Base-by-base conservation (phyloP, 208 protist genomes). In the Leishmania martiniquensis region DNA sequence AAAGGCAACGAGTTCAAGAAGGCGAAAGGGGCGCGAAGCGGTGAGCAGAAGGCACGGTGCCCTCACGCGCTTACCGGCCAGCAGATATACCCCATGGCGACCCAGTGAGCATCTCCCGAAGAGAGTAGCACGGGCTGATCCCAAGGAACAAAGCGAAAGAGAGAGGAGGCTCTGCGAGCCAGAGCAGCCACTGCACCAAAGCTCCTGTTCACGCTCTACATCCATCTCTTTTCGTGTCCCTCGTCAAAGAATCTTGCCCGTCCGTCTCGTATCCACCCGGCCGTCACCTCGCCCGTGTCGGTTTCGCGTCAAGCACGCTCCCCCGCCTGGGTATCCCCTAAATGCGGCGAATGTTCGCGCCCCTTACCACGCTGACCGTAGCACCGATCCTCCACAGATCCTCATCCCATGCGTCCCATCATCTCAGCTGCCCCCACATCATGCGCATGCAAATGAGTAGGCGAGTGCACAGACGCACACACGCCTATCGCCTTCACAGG, bases 121-220 rank as follows among this genome's bases (percentile, higher is more conserved):
- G 9, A 67, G 59, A 60, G 54, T 54, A 82, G 60, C 71, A 66
- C 62, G 10, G 69, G 9, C 29, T 70, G 32, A 73, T 22, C 39
- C 29, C 73, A 57, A 39, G 10, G 42, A 32, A 20, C 55, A 20
- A 12, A 39, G 32, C 17, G 62, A 20, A 12, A 39, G 32, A 39
- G 62, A 44, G 32, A 4, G 37, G 62, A 13, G 44, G 32, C 37
- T 22, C 62, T 22, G n/a, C 34, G 20, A 67, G 25, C 34, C 62
- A 22, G 2, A 67, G 62, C 2, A n/a, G 62, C 44, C 37, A 0
- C 15, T 20, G 29, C 15, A 15, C 39, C 25, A 15, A 37, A 67
- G 62, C n/a, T 1, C 1, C 37, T 2, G 62, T 13, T 37, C 3
- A n/a, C 37, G 0, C 20, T 9, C 25, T n/a, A 22, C 37, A 44